A percentile compares a stretch with the other conserved stretches of the same genome.
phyloP scores from a whole-genome alignment of 75 land plant species.

The Pinus tabuliformis region DNA sequence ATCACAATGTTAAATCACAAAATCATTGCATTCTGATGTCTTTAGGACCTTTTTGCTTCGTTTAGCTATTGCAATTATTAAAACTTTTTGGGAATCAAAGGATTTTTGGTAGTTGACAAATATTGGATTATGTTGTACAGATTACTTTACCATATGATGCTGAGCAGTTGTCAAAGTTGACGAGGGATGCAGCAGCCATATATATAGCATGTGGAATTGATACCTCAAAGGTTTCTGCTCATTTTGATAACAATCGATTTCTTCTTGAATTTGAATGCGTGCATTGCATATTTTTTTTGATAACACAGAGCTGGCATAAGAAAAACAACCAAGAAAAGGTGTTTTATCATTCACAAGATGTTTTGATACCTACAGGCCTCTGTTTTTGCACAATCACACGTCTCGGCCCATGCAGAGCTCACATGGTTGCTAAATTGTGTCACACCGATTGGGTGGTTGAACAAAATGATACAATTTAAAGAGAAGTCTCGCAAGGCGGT shows the following conservation, averaged over 20 bases:
- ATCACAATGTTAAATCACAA: background rate
- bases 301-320: background rate
- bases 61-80: background rate
- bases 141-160: conserved; percentile 86
- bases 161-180: conserved; percentile 63
- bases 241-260: background rate
- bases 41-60: background rate
- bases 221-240: conserved; percentile 64
- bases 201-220: conserved; percentile 98
- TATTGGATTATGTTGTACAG: conserved; percentile 26
- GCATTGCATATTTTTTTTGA: background rate
- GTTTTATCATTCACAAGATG: background rate
- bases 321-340: background rate
- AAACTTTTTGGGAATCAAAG: background rate
- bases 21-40: no score
- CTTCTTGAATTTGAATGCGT: background rate
- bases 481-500: conserved; percentile 95
- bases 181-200: conserved; percentile 84
- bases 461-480: conserved; percentile 94
- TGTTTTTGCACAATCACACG: conserved; percentile 95
- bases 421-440: conserved; percentile 91
- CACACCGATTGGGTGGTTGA: conserved; percentile 91
- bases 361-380: conserved; percentile 57
- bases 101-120: background rate
- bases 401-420: conserved; percentile 88